Conservation (phyloP, 176 grass and related monocot species). For the Musa troglodytarum region DNA sequence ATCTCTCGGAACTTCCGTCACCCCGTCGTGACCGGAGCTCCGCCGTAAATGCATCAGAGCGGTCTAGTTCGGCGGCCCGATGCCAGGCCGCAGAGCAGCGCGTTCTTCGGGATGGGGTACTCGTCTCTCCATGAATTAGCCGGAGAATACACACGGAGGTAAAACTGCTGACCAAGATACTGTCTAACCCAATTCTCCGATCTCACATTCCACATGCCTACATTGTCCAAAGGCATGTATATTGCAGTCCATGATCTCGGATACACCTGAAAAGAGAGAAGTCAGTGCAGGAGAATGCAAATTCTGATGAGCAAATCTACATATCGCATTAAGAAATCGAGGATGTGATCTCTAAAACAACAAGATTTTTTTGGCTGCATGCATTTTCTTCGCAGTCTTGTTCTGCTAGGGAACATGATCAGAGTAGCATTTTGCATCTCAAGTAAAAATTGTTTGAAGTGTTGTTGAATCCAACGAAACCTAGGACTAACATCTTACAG, state of each 20-base stretch:
- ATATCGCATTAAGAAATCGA: too few relatives aligned
- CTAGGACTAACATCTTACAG: too few relatives aligned
- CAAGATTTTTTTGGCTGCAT: too few relatives aligned
- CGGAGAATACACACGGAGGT: slow-evolving; percentile 3
- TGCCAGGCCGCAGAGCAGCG: slow-evolving; percentile 1
- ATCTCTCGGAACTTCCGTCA: too few relatives aligned
- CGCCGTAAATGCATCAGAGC: too few relatives aligned
- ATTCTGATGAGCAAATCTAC: not conserved
- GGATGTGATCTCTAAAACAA: too few relatives aligned
- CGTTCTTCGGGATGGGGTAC: slow-evolving; percentile 5
- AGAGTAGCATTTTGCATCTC: too few relatives aligned
- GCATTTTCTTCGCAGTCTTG: too few relatives aligned
- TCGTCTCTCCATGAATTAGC: slow-evolving; percentile 3
- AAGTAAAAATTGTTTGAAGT: too few relatives aligned
- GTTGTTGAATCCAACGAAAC: too few relatives aligned
- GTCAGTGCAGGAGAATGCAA: not conserved
- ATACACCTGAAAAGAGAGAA: slow-evolving; percentile 1
- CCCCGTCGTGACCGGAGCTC: too few relatives aligned
- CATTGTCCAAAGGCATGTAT: slow-evolving; percentile 12
- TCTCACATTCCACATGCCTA: slow-evolving; percentile 9
- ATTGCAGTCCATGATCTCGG: slow-evolving; percentile 6
- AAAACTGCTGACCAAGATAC: slow-evolving; percentile 9
- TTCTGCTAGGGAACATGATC: too few relatives aligned
- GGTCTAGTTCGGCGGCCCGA: slow-evolving; percentile 1
- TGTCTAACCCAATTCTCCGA: not conserved